Conservation (phyloP, 2,329 filamentous ascomycete genomes). For the Hyphodiscus sp. region DNA sequence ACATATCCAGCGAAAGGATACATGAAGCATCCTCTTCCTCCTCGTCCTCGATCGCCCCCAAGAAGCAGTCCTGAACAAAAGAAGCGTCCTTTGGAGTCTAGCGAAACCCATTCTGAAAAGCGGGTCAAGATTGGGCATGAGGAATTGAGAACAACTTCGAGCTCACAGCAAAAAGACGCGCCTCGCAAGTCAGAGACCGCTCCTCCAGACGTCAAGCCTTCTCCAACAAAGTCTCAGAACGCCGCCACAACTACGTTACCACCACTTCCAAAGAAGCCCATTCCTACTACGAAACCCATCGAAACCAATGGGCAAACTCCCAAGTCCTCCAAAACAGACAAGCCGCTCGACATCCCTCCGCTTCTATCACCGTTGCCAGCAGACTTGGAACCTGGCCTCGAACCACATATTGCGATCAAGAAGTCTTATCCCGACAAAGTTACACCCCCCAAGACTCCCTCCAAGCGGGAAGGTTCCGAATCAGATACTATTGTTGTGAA, state of each 20-base stretch:
- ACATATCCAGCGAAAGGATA: constrained; percentile 6
- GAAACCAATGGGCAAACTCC: constrained; percentile 8
- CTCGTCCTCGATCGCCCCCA: constrained; percentile 23
- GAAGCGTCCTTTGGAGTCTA: constrained; percentile 26
- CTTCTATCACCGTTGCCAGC: constrained; percentile 23
- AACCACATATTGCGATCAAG: constrained; percentile 7
- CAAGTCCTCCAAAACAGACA: constrained; percentile 9
- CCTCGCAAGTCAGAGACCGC: constrained; percentile 15
- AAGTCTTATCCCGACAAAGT: constrained; percentile 10
- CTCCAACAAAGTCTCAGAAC: constrained; percentile 12
- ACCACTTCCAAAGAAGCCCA: constrained; percentile 11
- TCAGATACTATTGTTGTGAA: constrained; percentile 17
- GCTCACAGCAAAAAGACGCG: constrained; percentile 5
- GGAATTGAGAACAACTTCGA: constrained; percentile 7
- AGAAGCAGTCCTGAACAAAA: constrained; percentile 15
- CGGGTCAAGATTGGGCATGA: constrained; percentile 22
- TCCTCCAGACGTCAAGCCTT: constrained; percentile 12
- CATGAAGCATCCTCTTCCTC: constrained; percentile 22
- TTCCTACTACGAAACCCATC: constrained; percentile 6
- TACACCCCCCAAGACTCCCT: constrained; percentile 10
- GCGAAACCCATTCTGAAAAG: constrained; percentile 24
- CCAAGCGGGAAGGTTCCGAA: constrained; percentile 4
- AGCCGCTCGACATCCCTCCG: constrained; percentile 17
- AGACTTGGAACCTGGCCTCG: constrained; percentile 13
- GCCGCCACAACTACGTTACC: constrained; percentile 14